A percentile compares a stretch with the other conserved stretches of the same genome.
These are phyloP conservation scores for Candida odintsovae DNA, from an alignment of 805 yeast genomes.

Conservation along the genomic window DNA sequence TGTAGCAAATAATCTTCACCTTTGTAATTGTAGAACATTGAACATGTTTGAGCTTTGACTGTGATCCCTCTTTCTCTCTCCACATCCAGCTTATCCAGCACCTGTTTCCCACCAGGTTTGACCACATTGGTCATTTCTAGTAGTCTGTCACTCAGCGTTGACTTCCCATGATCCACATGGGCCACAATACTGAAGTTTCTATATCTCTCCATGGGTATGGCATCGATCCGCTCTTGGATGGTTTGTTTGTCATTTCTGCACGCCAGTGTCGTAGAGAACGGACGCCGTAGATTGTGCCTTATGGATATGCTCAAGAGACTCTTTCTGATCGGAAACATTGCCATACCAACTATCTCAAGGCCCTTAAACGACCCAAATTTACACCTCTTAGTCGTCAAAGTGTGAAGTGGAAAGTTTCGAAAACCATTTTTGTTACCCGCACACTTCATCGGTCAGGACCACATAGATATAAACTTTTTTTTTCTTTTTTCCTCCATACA, in stretches of 20 bases:
- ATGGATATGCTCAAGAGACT: not conserved
- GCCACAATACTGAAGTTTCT: slow-evolving; percentile 94
- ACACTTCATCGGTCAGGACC: not conserved
- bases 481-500: not conserved
- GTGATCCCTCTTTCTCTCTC: slow-evolving; percentile 96
- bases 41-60: slow-evolving; percentile 93
- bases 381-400: not conserved
- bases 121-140: slow-evolving; percentile 88
- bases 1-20: slow-evolving; percentile 78
- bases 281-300: not conserved
- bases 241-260: not conserved
- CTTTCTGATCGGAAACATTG: not conserved
- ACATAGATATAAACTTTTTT: slow-evolving; percentile 2
- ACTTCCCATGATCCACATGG: slow-evolving; percentile 87
- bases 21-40: slow-evolving; percentile 74
- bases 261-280: not conserved
- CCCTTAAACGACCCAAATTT: not conserved
- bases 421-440: not conserved
- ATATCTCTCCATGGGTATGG: slow-evolving; percentile 76
- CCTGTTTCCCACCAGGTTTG: slow-evolving; percentile 76
- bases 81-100: slow-evolving; percentile 86
- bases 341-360: not conserved
- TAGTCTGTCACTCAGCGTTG: slow-evolving; percentile 84
- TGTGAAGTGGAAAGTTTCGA: not conserved
- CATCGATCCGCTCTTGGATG: slow-evolving; percentile 54